Conservation (phyloP, 257 asterid species). For the Coffea canephora region DNA sequence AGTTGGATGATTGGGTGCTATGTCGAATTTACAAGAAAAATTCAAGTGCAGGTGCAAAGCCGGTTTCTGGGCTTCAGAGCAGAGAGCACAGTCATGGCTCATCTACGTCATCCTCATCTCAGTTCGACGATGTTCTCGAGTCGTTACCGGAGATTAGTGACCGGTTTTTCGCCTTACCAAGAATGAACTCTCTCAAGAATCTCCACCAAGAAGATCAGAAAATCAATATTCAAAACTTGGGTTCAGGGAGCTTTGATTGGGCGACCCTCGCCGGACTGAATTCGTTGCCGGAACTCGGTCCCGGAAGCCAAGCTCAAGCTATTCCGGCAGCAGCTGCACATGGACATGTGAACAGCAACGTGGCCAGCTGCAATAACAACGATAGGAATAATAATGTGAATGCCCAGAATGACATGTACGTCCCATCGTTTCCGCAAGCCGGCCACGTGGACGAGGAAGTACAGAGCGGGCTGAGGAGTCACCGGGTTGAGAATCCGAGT, state of each 20-base stretch:
- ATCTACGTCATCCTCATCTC: constrained; percentile 59
- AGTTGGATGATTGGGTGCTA: constrained; percentile 88
- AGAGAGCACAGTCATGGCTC: constrained; percentile 61
- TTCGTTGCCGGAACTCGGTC: constrained; percentile 33
- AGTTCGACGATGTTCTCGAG: constrained; percentile 62
- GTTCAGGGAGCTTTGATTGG: constrained; percentile 72
- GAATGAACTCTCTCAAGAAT: constrained; percentile 35
- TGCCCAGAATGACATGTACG: constrained; percentile 26
- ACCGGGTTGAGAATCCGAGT: constrained; percentile 37
- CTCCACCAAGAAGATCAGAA: constrained; percentile 42
- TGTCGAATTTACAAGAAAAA: constrained; percentile 75
- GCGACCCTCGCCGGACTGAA: constrained; percentile 57
- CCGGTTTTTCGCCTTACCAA: constrained; percentile 39
- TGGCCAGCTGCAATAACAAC: not conserved
- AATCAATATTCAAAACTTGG: constrained; percentile 45
- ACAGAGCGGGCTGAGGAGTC: constrained; percentile 37
- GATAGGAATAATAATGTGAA: constrained; percentile 10
- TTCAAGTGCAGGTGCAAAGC: constrained; percentile 40
- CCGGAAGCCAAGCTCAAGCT: constrained; percentile 8
- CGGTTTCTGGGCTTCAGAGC: constrained; percentile 26
- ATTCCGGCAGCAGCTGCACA: constrained; percentile 2
- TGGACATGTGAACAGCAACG: constrained; percentile 21
- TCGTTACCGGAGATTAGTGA: constrained; percentile 61
- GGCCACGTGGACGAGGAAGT: constrained; percentile 44
- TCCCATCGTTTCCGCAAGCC: constrained; percentile 26